Evolutionary conservation across 768 basidiomycete species (phyloP).

Genomic region (Panaeolus papilionaceus): DNA sequence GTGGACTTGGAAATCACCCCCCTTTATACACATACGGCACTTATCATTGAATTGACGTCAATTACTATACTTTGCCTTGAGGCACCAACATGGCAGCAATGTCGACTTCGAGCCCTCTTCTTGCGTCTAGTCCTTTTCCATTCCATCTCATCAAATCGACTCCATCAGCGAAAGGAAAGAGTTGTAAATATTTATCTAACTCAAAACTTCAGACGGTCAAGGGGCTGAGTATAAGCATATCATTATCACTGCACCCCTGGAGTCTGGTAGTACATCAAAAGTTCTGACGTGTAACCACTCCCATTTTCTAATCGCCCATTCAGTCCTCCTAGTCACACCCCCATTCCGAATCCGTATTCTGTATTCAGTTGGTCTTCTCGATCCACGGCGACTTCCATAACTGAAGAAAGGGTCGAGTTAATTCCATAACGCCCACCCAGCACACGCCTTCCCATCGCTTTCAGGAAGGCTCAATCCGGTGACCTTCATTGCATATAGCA

Average conservation of each 20-base stretch:
- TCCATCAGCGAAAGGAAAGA: not conserved
- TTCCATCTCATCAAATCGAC: not conserved
- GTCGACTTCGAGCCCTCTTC: not conserved
- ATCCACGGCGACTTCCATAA: slow-evolving; percentile 8
- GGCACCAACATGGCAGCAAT: slow-evolving; percentile 1
- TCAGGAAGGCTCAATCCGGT: slow-evolving; percentile 5
- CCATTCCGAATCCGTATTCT: not conserved
- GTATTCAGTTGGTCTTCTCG: not conserved
- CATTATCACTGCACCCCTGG: not conserved
- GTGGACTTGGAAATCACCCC: slow-evolving; percentile 7
- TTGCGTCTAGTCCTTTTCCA: not conserved
- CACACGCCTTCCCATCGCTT: not conserved
- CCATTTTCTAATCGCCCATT: not conserved
- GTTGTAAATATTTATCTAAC: not conserved
- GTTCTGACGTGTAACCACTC: slow-evolving; percentile 4
- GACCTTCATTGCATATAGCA: not conserved
- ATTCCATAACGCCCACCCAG: slow-evolving; percentile 8
- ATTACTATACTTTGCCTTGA: not conserved
- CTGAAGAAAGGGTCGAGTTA: slow-evolving; percentile 3
- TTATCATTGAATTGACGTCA: not conserved
- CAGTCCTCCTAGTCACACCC: not conserved
- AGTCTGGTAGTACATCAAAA: not conserved
- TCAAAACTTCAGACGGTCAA: not conserved
- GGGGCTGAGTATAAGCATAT: not conserved
- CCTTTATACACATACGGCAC: slow-evolving; percentile 1